Percentiles rank a stretch among this genome's conserved stretches.
These are phyloP conservation scores for Dictyostelium brefeldianum DNA, from an alignment of 78 protist genomes.

Conservation along the genomic window DNA sequence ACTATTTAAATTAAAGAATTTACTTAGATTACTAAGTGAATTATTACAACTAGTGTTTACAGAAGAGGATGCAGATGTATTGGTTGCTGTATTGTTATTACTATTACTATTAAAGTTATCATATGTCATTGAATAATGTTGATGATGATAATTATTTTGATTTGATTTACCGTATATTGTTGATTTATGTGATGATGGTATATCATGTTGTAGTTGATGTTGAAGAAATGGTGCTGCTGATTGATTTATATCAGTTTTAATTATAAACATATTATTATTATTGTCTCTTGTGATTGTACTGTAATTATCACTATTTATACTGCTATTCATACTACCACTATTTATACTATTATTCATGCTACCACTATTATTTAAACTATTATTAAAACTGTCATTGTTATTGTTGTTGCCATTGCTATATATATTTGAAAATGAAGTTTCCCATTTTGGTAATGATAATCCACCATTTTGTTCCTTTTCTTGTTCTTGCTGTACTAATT, in stretches of 20 bases:
- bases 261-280: conserved; percentile 9
- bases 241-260: conserved; percentile 21
- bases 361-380: neutral
- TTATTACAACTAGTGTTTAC: neutral
- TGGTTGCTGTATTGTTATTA: neutral
- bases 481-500: conserved; percentile 20
- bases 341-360: neutral
- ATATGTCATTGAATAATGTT: neutral
- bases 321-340: no score
- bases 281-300: neutral
- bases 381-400: neutral
- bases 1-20: neutral
- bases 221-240: no score
- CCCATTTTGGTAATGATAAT: conserved; percentile 20
- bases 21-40: conserved; percentile 8
- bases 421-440: neutral
- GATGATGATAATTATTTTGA: neutral
- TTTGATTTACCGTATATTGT: conserved; percentile 14
- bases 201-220: neutral
- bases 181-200: conserved; percentile 49
- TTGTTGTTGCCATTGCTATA: neutral
- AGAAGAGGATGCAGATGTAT: conserved; percentile 11
- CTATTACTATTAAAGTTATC: neutral
- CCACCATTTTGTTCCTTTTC: neutral
- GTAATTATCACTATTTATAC: neutral